phyloP scores from a whole-genome alignment of 306 rosid species.

The Rosa multiflora region DNA sequence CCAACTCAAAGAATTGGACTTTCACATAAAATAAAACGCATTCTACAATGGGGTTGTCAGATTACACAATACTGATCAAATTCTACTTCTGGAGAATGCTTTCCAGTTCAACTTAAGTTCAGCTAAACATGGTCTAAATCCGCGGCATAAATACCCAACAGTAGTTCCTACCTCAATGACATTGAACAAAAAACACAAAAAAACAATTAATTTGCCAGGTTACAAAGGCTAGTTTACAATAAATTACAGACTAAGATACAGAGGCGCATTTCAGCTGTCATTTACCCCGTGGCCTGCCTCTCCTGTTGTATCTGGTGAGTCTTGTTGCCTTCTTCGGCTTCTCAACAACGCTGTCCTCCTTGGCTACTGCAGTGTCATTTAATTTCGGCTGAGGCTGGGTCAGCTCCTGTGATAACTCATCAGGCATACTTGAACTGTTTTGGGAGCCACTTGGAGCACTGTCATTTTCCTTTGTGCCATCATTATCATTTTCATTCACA shows the following conservation, averaged over 20 bases:
- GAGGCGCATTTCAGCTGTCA: constrained; percentile 28
- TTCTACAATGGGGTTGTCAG: not conserved
- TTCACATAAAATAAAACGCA: not conserved
- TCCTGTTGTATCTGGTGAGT: constrained; percentile 12
- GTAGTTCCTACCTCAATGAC: constrained; percentile 9
- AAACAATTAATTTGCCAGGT: constrained; percentile 13
- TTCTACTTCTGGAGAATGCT: not conserved
- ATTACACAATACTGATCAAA: not conserved
- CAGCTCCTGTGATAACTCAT: constrained; percentile 37
- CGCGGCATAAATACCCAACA: not conserved
- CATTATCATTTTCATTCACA: constrained; percentile 23
- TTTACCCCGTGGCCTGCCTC: constrained; percentile 34
- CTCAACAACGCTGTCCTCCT: not conserved
- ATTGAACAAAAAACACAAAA: not conserved
- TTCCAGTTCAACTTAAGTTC: not conserved
- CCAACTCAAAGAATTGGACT: not conserved
- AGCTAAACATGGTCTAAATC: not conserved
- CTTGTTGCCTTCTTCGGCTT: constrained; percentile 8
- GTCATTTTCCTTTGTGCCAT: constrained; percentile 33
- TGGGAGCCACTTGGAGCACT: constrained; percentile 45
- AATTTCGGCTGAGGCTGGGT: constrained; percentile 24
- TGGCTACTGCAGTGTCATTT: not conserved
- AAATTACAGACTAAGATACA: constrained; percentile 30
- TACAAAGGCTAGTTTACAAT: constrained; percentile 39
- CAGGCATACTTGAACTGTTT: constrained; percentile 50